Conservation (phyloP, 2,329 filamentous ascomycete genomes). For the Epichloe sp. region DNA sequence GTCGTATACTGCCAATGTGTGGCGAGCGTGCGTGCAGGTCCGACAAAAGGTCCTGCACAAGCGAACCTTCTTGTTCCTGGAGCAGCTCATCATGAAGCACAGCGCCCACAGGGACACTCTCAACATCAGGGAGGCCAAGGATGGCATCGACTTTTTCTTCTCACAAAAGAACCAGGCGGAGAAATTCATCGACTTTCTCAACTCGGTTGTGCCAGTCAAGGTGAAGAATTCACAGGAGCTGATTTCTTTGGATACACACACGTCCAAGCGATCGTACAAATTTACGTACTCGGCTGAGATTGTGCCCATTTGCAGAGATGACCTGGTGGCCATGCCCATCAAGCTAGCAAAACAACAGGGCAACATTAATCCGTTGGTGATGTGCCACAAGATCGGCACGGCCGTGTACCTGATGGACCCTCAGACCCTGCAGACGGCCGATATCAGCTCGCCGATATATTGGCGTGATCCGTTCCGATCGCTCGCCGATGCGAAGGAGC, state of each 20-base stretch:
- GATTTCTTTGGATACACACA: conserved; percentile 88
- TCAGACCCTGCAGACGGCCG: conserved; percentile 78
- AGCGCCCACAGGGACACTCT: conserved; percentile 83
- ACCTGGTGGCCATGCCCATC: conserved; percentile 84
- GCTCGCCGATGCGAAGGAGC: conserved; percentile 69
- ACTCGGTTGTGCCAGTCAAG: conserved; percentile 65
- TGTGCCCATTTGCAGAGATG: conserved; percentile 93
- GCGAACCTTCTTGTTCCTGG: conserved; percentile 57
- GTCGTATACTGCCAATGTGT: conserved; percentile 92
- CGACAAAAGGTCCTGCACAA: conserved; percentile 96
- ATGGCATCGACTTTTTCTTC: conserved; percentile 95
- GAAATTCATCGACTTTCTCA: conserved; percentile 82
- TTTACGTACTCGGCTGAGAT: conserved; percentile 84
- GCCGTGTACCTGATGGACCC: conserved; percentile 83
- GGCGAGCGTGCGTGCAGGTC: conserved; percentile 87
- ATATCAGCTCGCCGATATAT: conserved; percentile 70
- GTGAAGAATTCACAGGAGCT: conserved; percentile 70
- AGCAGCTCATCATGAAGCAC: conserved; percentile 94
- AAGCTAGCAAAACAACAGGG: conserved; percentile 77
- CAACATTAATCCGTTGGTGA: conserved; percentile 73
- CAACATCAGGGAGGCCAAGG: conserved; percentile 95
- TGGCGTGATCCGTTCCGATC: conserved; percentile 82
- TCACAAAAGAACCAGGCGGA: conserved; percentile 80
- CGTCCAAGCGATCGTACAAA: conserved; percentile 83
- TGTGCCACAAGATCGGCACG: conserved; percentile 84